These are phyloP conservation scores for Lactifluus volemus DNA, from an alignment of 768 basidiomycete genomes.

Conservation along the genomic window DNA sequence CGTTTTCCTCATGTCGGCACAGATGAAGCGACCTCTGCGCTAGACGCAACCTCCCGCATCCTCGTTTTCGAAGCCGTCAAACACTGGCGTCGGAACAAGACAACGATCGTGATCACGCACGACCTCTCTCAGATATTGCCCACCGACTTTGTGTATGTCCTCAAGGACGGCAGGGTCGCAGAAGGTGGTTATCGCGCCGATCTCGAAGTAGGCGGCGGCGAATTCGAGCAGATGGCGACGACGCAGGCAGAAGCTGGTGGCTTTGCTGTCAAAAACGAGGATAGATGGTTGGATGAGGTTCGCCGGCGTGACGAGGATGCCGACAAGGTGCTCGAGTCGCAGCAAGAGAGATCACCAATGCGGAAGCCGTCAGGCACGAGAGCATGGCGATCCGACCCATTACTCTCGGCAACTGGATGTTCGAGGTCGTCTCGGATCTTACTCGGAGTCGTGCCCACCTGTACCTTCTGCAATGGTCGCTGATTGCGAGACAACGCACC, in stretches of 20 bases:
- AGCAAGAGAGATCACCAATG: conserved; percentile 31
- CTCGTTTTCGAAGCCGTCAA: conserved; percentile 72
- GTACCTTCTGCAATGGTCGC: conserved; percentile 24
- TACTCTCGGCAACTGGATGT: conserved; percentile 77
- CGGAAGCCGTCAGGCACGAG: conserved; percentile 30
- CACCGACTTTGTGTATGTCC: conserved; percentile 86
- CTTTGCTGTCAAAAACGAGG: conserved; percentile 33
- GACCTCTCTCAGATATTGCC: conserved; percentile 75
- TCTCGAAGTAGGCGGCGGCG: conserved; percentile 54
- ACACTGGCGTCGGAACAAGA: conserved; percentile 65
- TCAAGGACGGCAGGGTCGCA: conserved; percentile 69
- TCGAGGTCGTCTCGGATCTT: conserved; percentile 65
- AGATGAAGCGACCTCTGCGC: conserved; percentile 78
- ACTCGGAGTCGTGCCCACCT: conserved; percentile 30
- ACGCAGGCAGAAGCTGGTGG: conserved; percentile 48
- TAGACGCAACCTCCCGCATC: conserved; percentile 81
- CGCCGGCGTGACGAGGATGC: conserved; percentile 34
- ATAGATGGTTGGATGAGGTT: conserved; percentile 20
- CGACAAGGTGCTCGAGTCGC: conserved; percentile 40
- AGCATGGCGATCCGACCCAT: conserved; percentile 45
- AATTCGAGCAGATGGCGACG: conserved; percentile 63
- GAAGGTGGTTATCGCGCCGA: conserved; percentile 85
- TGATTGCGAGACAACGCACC: conserved; percentile 21
- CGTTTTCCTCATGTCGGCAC: conserved; percentile 5
- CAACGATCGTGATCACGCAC: conserved; percentile 92